Base-by-base conservation (phyloP, 2,329 filamentous ascomycete genomes). In the Sphaerulina vaccinii region DNA sequence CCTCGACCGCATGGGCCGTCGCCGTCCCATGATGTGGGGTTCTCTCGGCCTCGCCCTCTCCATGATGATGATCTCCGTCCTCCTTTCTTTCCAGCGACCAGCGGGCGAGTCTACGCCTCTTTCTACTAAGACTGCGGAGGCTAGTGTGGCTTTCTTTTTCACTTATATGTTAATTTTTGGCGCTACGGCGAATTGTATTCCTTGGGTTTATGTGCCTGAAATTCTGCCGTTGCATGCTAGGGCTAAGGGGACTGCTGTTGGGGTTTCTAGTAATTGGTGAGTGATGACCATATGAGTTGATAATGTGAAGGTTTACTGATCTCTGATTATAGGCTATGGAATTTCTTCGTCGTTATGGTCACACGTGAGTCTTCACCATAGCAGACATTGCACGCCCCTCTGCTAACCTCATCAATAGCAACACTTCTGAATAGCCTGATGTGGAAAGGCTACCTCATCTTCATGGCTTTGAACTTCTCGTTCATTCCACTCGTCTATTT, bases 371-470 rank as follows among this genome's bases (percentile, higher is more conserved):
- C 10, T 2, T 37, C 19, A 21, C 13, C 2, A n/a, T 10, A 2
- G 16, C n/a, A n/a, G n/a, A n/a, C n/a, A n/a, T n/a, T 21, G 16
- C 9, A 5, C 37, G 69, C 68, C 5, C 6, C 16, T 3, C 22
- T 5, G 2, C 45, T 48, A 21, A 48, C 18, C 9, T 8, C 13
- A 11, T 15, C n/a, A n/a, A 32, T 45, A 39, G 44, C 51, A 18
- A 53, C 51, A 15, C 23, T 53, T 2, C 36, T 53, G 21, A 39
- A 39, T n/a, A 53, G 51, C 39, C 65, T 81, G 1, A 59, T 70
- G 21, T 81, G 76, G 75, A 75, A 76, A 57, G 74, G 73, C 0
- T 80, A 80, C 55, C 65, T 80, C 2, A 79, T 79, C 57, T 81
- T 79, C 64, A 76, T 76, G 68, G 68, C 65, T 19, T 68, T 75